Base-by-base conservation (phyloP, 139 green algal genomes). In the Ostreobium quekettii region DNA sequence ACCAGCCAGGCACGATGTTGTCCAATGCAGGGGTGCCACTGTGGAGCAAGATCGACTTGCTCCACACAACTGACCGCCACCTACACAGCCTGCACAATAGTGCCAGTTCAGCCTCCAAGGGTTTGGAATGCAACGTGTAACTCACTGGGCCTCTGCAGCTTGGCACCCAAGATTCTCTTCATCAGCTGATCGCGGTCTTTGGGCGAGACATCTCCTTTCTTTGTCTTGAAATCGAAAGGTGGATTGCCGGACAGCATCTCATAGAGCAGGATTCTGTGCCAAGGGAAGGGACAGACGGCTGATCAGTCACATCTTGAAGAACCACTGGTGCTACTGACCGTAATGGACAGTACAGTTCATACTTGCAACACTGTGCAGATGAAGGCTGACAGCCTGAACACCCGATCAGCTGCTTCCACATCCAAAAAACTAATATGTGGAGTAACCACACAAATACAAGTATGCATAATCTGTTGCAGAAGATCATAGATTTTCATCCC, bases 191-290 rank as follows among this genome's bases (percentile, higher is more conserved):
- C 47, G 30, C 38, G 60, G 47, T 73, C 48, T 29, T 38, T 73
- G 15, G 60, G 26, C 46, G n/a, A 42, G 28, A 64, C 33, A 64
- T 66, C n/a, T 48, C 4, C 64, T 1, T 81, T 48, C 36, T 87
- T 77, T 46, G 83, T 87, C 82, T 96, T 96, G 70, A 80, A 81
- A 11, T 84, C 77, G 76, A 97, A 98, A 30, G 93, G 93, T 0
- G 90, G 85, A 78, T 91, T 48, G 35, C 93, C 94, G 26, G 80
- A 88, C 60, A 99, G 78, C 94, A 99, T 99, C 80, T 99, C 94
- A 65, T 90, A 97, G 42, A 99, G 78, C 72, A 99, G 83, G 32
- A 98, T 86, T 32, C 76, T 82, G 72, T 36, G 46, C 46, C 15
- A 15, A 15, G 46, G 46, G 19, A 53, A 19, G 46, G 19, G 46